Evolutionary conservation across 2,329 filamentous ascomycete species (phyloP).

Genomic region (Fusarium globosum): DNA sequence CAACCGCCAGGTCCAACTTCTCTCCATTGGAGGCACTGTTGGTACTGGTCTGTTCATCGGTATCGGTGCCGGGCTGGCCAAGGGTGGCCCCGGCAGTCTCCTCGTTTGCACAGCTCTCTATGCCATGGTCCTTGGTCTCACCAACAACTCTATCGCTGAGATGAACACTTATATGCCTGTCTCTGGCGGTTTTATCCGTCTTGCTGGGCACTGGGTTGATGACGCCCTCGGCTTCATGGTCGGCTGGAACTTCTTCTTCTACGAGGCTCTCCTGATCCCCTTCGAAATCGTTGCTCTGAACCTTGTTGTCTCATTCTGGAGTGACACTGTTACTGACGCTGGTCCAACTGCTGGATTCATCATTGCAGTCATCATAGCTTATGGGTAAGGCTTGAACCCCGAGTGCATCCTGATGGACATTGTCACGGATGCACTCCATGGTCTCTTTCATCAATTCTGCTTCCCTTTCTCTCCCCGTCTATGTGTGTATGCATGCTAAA

Average conservation of each 20-base stretch:
- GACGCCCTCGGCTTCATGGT: constrained; percentile 41
- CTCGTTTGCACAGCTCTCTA: constrained; percentile 36
- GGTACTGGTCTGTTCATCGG: constrained; percentile 37
- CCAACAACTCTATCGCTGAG: constrained; percentile 40
- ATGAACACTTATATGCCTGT: constrained; percentile 41
- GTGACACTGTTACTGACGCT: constrained; percentile 21
- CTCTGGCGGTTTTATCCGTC: constrained; percentile 36
- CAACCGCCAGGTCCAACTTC: constrained; percentile 37
- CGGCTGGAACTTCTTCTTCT: constrained; percentile 50
- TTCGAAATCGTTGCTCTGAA: constrained; percentile 49
- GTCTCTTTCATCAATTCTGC: constrained; percentile 5
- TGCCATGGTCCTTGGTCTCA: constrained; percentile 34
- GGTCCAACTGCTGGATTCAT: constrained; percentile 47
- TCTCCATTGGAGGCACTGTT: constrained; percentile 33
- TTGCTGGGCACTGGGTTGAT: constrained; percentile 37
- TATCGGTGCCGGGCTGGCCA: constrained; percentile 36
- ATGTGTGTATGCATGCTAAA: constrained; percentile 35
- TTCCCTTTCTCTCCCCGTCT: neutral
- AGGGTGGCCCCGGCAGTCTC: constrained; percentile 32
- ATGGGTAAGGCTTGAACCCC: constrained; percentile 33
- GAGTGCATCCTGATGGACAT: constrained; percentile 33
- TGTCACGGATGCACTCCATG: constrained; percentile 33
- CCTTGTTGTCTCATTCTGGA: constrained; percentile 49
- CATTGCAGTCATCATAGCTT: constrained; percentile 33
- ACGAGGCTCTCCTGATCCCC: constrained; percentile 48